Conservation (phyloP, 352 stramenopile genomes). For the Plasmopara muralis region DNA sequence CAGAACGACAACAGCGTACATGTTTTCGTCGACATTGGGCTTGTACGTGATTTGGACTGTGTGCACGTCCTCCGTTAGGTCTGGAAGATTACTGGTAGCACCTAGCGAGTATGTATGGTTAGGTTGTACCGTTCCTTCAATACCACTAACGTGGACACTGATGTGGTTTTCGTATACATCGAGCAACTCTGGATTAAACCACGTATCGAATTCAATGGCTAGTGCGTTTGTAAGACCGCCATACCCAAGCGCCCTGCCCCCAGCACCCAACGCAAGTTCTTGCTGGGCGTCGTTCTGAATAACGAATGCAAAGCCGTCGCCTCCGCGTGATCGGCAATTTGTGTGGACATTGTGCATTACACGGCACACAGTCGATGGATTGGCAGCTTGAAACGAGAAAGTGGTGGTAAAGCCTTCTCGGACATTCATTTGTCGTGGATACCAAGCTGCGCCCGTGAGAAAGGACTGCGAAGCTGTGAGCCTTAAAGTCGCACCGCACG, state of each 20-base stretch:
- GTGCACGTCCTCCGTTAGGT: slow-evolving; percentile 74
- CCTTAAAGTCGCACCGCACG: slow-evolving; percentile 66
- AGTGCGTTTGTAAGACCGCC: slow-evolving; percentile 79
- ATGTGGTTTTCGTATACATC: slow-evolving; percentile 92
- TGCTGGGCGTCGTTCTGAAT: slow-evolving; percentile 69
- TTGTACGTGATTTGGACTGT: slow-evolving; percentile 69
- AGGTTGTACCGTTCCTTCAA: slow-evolving; percentile 29
- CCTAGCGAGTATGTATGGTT: slow-evolving; percentile 78
- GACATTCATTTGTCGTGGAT: slow-evolving; percentile 44
- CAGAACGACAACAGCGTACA: slow-evolving; percentile 24
- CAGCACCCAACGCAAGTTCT: slow-evolving; percentile 50
- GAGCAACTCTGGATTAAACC: slow-evolving; percentile 82
- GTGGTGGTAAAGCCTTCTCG: background rate
- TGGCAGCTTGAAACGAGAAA: slow-evolving; percentile 59
- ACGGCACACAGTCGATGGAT: slow-evolving; percentile 79
- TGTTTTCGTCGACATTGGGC: slow-evolving; percentile 55
- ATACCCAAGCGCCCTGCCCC: slow-evolving; percentile 82
- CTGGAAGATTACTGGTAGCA: slow-evolving; percentile 56
- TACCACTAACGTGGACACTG: slow-evolving; percentile 66
- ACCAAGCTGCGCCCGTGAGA: slow-evolving; percentile 87
- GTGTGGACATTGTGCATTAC: slow-evolving; percentile 86
- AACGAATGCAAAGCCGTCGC: slow-evolving; percentile 79
- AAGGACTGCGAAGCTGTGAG: slow-evolving; percentile 70
- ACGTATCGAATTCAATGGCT: slow-evolving; percentile 91
- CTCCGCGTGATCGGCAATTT: slow-evolving; percentile 64